Conservation (phyloP, 1,284 basidiomycete species). For the Sporisorium sorghi region DNA sequence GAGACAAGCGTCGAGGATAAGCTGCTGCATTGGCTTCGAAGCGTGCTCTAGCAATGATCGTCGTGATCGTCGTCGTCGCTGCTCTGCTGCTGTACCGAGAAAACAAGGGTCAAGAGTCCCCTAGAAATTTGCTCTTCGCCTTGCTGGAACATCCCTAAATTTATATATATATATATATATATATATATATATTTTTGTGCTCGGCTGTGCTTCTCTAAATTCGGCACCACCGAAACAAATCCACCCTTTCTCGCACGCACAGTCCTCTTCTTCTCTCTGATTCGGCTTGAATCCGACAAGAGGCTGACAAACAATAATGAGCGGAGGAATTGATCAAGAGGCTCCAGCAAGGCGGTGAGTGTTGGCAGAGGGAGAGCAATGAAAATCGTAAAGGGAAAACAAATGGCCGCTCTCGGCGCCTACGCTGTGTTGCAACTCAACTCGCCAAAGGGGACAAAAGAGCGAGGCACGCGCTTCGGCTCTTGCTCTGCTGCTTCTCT, state of each 20-base stretch:
- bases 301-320: not conserved
- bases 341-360: not conserved
- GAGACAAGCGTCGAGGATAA: not conserved
- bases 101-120: not conserved
- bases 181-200: too few species aligned
- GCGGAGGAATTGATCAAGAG: not conserved
- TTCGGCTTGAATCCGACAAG: not conserved
- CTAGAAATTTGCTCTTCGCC: not conserved
- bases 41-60: slow-evolving; percentile 17
- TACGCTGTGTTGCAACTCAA: slow-evolving; percentile 1
- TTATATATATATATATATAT: too few species aligned
- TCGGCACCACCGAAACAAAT: slow-evolving; percentile 1
- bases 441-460: too few species aligned
- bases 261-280: not conserved
- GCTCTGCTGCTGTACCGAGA: too few species aligned
- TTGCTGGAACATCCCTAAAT: not conserved
- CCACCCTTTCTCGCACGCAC: not conserved
- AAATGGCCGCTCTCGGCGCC: slow-evolving; percentile 5
- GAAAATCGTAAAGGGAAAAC: not conserved
- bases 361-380: not conserved
- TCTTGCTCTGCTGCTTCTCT: not conserved
- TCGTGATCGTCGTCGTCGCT: too few species aligned
- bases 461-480: too few species aligned
- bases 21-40: slow-evolving; percentile 31
- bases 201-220: not conserved